phyloP scores from a whole-genome alignment of 805 yeast species.

The Debaryomyces hansenii region DNA sequence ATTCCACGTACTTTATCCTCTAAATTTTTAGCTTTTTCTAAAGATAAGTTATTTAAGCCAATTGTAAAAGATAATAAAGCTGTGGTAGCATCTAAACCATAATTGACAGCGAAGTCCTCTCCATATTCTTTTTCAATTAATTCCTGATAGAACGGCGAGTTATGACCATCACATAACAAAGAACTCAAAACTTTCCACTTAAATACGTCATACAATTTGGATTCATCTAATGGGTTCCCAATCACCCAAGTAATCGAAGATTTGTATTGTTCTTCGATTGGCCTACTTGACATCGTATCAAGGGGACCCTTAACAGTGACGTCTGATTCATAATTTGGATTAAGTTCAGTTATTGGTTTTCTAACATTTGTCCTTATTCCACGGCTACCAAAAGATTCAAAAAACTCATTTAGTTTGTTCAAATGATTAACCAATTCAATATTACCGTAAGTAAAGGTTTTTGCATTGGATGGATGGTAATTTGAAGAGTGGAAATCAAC shows the following conservation, averaged over 20 bases:
- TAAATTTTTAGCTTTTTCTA: conserved; percentile 47
- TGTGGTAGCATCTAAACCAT: conserved; percentile 84
- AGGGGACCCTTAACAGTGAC: conserved; percentile 63
- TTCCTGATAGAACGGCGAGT: conserved; percentile 85
- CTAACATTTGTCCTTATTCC: conserved; percentile 25
- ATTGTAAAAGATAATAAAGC: conserved; percentile 75
- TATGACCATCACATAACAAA: conserved; percentile 84
- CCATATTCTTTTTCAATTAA: conserved; percentile 84
- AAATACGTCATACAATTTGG: conserved; percentile 60
- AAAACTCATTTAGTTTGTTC: conserved; percentile 51
- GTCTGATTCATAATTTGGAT: conserved; percentile 14
- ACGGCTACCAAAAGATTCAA: conserved; percentile 55
- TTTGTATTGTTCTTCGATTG: conserved; percentile 74
- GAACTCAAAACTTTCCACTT: conserved; percentile 69
- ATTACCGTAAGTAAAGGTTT: conserved; percentile 85
- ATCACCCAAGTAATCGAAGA: conserved; percentile 86
- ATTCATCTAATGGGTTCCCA: conserved; percentile 64
- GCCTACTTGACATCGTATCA: conserved; percentile 53
- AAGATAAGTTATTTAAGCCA: conserved; percentile 76
- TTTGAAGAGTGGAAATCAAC: conserved; percentile 69
- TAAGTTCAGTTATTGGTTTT: conserved; percentile 48
- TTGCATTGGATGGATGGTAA: conserved; percentile 90
- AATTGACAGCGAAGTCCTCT: conserved; percentile 80
- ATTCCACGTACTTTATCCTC: conserved; percentile 48
- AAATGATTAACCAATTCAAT: conserved; percentile 65